These are phyloP conservation scores for Reutealis trisperma DNA, from an alignment of 345 rosid species.

Conservation along the genomic window DNA sequence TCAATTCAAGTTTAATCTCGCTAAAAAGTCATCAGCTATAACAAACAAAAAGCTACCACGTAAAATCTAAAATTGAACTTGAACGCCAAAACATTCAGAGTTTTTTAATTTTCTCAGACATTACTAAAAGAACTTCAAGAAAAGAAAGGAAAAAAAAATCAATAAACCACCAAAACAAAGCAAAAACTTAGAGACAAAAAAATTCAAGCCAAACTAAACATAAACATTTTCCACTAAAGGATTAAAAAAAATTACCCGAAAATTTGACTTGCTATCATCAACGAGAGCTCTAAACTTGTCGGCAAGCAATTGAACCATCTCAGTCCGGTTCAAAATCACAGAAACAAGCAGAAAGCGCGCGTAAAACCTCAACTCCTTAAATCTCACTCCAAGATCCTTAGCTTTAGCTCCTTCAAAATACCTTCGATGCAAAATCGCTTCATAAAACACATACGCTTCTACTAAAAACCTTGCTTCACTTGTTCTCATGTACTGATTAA, in stretches of 20 bases:
- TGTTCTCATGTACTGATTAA: slow-evolving; percentile 88
- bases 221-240: background rate
- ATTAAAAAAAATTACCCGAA: slow-evolving; percentile 51
- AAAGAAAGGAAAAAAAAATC: background rate
- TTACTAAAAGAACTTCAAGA: background rate
- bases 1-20: background rate
- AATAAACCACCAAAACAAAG: background rate
- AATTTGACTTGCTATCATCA: slow-evolving; percentile 69
- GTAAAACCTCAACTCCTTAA: slow-evolving; percentile 85
- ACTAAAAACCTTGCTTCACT: slow-evolving; percentile 83
- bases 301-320: slow-evolving; percentile 48
- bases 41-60: background rate
- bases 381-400: slow-evolving; percentile 65
- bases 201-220: background rate
- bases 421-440: slow-evolving; percentile 74
- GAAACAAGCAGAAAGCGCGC: slow-evolving; percentile 87
- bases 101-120: background rate
- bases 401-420: slow-evolving; percentile 61
- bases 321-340: slow-evolving; percentile 64
- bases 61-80: background rate
- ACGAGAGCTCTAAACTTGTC: slow-evolving; percentile 41
- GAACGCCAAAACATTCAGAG: background rate
- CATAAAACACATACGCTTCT: slow-evolving; percentile 89
- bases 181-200: background rate
- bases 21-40: background rate